These are phyloP conservation scores for Hypoxylon perforatum DNA, from an alignment of 495 filamentous ascomycete species.

Conservation along the genomic window DNA sequence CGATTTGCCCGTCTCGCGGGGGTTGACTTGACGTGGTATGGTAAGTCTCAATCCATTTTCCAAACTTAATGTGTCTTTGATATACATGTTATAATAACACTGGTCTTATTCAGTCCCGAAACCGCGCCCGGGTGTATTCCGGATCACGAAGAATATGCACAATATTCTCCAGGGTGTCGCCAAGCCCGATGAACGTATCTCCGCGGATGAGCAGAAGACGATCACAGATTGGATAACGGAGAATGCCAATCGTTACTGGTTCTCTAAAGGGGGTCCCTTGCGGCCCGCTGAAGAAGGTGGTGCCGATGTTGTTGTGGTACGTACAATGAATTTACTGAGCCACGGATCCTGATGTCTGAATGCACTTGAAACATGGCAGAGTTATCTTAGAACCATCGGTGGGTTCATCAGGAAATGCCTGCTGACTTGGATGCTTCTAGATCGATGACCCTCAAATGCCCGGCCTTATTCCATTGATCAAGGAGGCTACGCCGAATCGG, in stretches of 20 bases:
- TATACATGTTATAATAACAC: slow-evolving; percentile 53
- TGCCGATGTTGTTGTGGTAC: slow-evolving; percentile 79
- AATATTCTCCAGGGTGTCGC: slow-evolving; percentile 91
- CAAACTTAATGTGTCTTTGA: neutral
- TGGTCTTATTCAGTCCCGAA: slow-evolving; percentile 73
- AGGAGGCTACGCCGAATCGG: slow-evolving; percentile 73
- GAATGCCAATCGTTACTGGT: slow-evolving; percentile 84
- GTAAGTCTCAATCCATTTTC: slow-evolving; percentile 42
- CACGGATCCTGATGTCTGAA: neutral
- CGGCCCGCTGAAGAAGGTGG: slow-evolving; percentile 74
- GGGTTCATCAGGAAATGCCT: neutral
- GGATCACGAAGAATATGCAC: slow-evolving; percentile 90
- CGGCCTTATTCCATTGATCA: slow-evolving; percentile 80
- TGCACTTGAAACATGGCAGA: too few species aligned
- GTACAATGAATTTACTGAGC: slow-evolving; percentile 18
- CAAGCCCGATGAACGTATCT: slow-evolving; percentile 69
- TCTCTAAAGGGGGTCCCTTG: slow-evolving; percentile 73
- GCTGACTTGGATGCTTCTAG: slow-evolving; percentile 43
- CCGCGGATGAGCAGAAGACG: slow-evolving; percentile 65
- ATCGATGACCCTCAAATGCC: slow-evolving; percentile 93
- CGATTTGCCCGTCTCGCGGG: slow-evolving; percentile 75
- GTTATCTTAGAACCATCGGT: neutral
- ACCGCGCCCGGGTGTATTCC: slow-evolving; percentile 84
- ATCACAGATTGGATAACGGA: slow-evolving; percentile 80
- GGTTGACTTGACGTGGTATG: slow-evolving; percentile 81